These are phyloP conservation scores for peach (Prunus persica) DNA, from an alignment of 306 rosid genomes.

Conservation along the genomic window Prunus_persica_NCBIv2 NC_034011.1:27213001-27213500, in stretches of 20 bases:
- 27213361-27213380: neutral
- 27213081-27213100: slow-evolving; percentile 10
- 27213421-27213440: neutral
- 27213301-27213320: neutral
- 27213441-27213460: neutral
- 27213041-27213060: slow-evolving; percentile 53
- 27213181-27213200: neutral
- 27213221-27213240: neutral
- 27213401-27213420: neutral
- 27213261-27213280: neutral
- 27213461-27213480: neutral
- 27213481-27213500: neutral
- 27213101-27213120: neutral
- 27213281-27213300: neutral
- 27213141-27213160: neutral
- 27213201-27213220: neutral
- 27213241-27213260: neutral
- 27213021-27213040: slow-evolving; percentile 57
- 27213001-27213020: slow-evolving; percentile 61
- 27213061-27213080: neutral
- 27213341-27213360: neutral
- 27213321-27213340: neutral
- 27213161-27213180: neutral
- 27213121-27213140: slow-evolving; percentile 12
- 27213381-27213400: too few species aligned